Base-by-base conservation (phyloP, 129 eudicot genomes). In the Deinandra increscens region DNA sequence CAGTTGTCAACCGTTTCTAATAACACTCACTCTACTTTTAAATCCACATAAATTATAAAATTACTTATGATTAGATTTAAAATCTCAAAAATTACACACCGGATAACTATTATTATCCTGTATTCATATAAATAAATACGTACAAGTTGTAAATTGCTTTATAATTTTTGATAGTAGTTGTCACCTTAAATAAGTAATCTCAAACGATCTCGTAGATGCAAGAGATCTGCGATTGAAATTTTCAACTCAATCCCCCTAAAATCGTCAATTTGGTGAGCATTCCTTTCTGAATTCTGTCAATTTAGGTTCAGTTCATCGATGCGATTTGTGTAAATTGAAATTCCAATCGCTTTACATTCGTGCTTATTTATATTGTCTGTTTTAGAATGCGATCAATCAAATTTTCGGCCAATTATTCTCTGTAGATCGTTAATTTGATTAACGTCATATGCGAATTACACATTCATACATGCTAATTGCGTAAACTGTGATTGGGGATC, bases 401-500 rank as follows among this genome's bases (percentile, higher is more conserved):
- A 4, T 22, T 58, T 58, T 26, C 19, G 10, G 6, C 19, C 64
- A 58, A 58, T 29, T 26, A 13, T 58, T 12, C 3, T 58, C 9
- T 58, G 39, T 29, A 58, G 39, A 13, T 58, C 39, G 19, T 58
- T 58, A 10, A 5, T 23, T 23, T 55, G 62, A 55, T 53, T 46
- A 46, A 19, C 20, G 14, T 50, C 64, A 13, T 58, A 9, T 13
- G 64, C 13, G 41, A 58, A 29, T 58, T 19, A 58, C 13, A 29
- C 64, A 29, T 58, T 58, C 39, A 58, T 29, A 29, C 64, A 29
- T 58, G 9, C 38, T 56, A 53, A 9, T 54, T 54, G 19, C 9
- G 33, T 22, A 54, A 20, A 20, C 34, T 54, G 15, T 58, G 39
- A 58, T 56, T 56, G 63, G n/a, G 61, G 61, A 55, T 55, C 61